Base-by-base conservation (phyloP, 129 eudicot species). In the Flaveria bidentis region DNA sequence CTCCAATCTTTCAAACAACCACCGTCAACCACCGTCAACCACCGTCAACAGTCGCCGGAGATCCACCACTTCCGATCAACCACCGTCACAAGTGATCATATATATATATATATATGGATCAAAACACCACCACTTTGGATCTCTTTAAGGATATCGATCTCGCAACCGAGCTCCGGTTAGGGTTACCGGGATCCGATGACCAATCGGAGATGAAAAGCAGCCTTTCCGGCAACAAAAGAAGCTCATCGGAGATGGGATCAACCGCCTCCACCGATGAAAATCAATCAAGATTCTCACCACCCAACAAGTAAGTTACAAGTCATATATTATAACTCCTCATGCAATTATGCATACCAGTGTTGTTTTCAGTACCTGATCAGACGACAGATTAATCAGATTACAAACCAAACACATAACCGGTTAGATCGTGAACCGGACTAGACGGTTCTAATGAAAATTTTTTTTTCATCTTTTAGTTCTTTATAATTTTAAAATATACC, bases 171-270 rank as follows among this genome's bases (percentile, higher is more conserved):
- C 80, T 88, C 42, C 56, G 85, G 74, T 74, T 88, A 75, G 96
- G 96, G 15, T 72, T 90, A 25, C 96, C 96, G 1, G 96, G 96
- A 64, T 66, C 77, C 81, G 84, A 84, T 28, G 87, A 84, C 66
- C 56, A 74, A 8, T 26, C 85, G 8, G 87, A 83, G 69, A 75
- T 49, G 16, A 79, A 62, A 46, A n/a, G 15, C 8, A 33, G 76
- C 66, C 70, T 83, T 63, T 68, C 80, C n/a, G 76, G 75, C 16
- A 88, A 73, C 76, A 90, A 90, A 82, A 84, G 96, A 85, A 73
- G 85, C 30, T 81, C 86, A 56, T 78, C 88, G 51, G 91, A 87
- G 53, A 87, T 83, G 83, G 88, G 78, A 62, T 68, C 81, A 12
- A 74, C 64, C 44, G 56, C 64, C 5, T 80, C 64, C 71, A 73